Conservation (phyloP, 192 early-diverging fungal species). For the Podochytrium sp. region DNA sequence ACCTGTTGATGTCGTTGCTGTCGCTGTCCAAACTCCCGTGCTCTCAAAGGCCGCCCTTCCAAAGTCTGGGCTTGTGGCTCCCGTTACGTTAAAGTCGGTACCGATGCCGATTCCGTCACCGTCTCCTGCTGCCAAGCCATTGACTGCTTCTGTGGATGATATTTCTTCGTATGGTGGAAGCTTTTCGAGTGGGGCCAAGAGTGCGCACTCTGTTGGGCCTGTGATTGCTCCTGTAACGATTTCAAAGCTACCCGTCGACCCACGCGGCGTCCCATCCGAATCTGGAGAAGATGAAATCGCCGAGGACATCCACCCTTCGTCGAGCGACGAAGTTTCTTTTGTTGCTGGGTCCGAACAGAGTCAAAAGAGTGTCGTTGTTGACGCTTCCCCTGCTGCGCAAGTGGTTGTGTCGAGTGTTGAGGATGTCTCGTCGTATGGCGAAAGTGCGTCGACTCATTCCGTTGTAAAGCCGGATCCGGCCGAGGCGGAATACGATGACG, state of each 20-base stretch:
- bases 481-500: slow-evolving; percentile 6
- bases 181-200: neutral
- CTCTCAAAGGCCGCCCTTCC: too few species aligned
- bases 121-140: neutral
- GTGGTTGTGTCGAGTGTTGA: too few species aligned
- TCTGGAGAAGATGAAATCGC: neutral
- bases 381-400: neutral
- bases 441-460: too few species aligned
- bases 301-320: neutral
- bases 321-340: too few species aligned
- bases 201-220: neutral
- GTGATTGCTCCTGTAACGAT: neutral
- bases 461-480: too few species aligned
- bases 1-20: neutral
- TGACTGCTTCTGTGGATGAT: slow-evolving; percentile 3
- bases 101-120: neutral
- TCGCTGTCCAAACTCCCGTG: too few species aligned
- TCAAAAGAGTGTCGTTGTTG: neutral
- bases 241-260: too few species aligned
- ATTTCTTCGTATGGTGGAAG: slow-evolving; percentile 6
- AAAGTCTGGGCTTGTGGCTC: too few species aligned
- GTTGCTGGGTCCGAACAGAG: too few species aligned
- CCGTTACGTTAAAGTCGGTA: too few species aligned
- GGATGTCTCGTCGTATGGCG: neutral
- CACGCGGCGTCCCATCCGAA: too few species aligned